A percentile compares a stretch with the other conserved stretches of the same genome.
Evolutionary conservation across 257 asterid genomes (phyloP).

Genomic region (Verbena officinalis): DNA sequence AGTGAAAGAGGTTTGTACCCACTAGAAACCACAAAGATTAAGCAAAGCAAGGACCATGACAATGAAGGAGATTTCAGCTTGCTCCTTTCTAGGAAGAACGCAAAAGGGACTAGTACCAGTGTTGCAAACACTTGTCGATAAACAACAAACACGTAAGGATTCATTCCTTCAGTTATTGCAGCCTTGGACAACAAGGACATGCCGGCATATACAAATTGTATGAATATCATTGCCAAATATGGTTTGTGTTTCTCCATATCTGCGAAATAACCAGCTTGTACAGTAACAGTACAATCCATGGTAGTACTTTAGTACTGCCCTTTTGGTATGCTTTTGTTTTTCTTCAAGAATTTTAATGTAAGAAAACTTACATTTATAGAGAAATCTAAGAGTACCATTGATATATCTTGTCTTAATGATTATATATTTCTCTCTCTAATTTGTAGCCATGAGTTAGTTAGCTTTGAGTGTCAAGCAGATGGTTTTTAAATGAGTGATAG

Average conservation of each 20-base stretch:
- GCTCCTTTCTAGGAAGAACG: slow-evolving; percentile 41
- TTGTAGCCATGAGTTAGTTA: neutral
- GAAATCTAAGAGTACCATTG: neutral
- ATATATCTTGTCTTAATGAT: too few species aligned
- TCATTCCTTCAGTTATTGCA: slow-evolving; percentile 44
- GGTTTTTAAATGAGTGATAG: neutral
- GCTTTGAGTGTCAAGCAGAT: neutral
- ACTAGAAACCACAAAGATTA: slow-evolving; percentile 2
- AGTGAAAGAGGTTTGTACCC: slow-evolving; percentile 8
- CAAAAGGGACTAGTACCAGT: slow-evolving; percentile 39
- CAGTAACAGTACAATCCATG: slow-evolving; percentile 27
- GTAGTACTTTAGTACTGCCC: neutral
- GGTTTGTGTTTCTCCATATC: slow-evolving; percentile 12
- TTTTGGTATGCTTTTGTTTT: neutral
- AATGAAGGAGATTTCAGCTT: slow-evolving; percentile 21
- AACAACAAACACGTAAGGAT: slow-evolving; percentile 43
- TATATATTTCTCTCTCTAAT: neutral
- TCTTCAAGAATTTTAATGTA: neutral
- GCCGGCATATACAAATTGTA: slow-evolving; percentile 36
- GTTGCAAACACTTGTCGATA: slow-evolving; percentile 48
- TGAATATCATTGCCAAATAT: slow-evolving; percentile 17
- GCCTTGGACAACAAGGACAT: slow-evolving; percentile 46
- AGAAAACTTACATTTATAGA: neutral
- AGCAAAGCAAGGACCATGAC: slow-evolving; percentile 20
- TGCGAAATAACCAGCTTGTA: neutral